These are phyloP conservation scores for Gypsophila paniculata DNA, from an alignment of 179 eudicot genomes.

Conservation along the genomic window DNA sequence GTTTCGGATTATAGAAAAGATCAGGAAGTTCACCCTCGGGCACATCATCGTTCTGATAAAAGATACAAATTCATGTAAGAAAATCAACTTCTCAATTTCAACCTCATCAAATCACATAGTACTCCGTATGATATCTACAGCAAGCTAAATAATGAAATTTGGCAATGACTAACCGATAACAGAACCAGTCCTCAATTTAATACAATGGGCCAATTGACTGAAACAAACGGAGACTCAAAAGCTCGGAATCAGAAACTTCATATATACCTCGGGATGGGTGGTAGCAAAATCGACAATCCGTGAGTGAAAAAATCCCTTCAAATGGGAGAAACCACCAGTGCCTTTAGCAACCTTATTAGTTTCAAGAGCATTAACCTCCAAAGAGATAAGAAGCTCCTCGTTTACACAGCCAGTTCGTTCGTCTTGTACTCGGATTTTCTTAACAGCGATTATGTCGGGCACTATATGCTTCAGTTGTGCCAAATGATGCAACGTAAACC, in stretches of 20 bases:
- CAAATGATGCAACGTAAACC: conserved; percentile 59
- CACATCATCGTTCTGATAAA: conserved; percentile 56
- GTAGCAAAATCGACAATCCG: conserved; percentile 46
- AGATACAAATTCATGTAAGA: conserved; percentile 5
- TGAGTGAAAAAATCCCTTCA: conserved; percentile 46
- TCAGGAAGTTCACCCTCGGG: conserved; percentile 69
- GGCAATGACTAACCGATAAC: too few species aligned
- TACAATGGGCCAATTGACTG: too few species aligned
- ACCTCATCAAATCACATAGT: background rate
- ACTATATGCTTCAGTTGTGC: conserved; percentile 71
- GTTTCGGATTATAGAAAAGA: conserved; percentile 44
- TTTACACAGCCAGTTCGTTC: conserved; percentile 60
- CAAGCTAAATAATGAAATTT: background rate
- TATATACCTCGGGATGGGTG: conserved; percentile 58
- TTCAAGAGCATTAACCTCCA: conserved; percentile 39
- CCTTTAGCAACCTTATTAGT: conserved; percentile 29
- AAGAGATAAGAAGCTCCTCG: conserved; percentile 59
- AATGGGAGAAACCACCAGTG: conserved; percentile 29
- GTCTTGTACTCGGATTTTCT: conserved; percentile 52
- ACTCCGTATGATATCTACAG: background rate
- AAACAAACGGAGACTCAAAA: too few species aligned
- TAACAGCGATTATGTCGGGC: conserved; percentile 60
- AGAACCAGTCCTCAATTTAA: too few species aligned
- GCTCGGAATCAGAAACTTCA: too few species aligned
- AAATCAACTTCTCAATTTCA: background rate